Conservation (phyloP, 257 asterid genomes). For the Penstemon eatonii region DNA sequence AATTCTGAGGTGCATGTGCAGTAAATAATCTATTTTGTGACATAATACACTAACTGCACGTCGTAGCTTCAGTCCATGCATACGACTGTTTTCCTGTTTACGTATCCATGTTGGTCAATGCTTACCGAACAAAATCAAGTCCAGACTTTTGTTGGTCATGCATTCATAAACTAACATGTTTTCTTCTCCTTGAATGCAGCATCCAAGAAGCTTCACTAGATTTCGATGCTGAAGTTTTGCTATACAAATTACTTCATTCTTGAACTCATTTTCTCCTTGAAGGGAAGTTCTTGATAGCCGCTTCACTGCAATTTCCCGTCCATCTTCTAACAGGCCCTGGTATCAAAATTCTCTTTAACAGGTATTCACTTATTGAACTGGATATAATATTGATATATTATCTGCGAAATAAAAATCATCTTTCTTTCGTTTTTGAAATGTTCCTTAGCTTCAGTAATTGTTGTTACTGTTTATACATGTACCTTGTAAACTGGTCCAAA, state of each 20-base stretch:
- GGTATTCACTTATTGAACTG: not conserved
- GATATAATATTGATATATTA: not conserved
- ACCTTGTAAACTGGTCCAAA: conserved; percentile 43
- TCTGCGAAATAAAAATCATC: no score
- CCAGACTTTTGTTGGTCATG: conserved; percentile 43
- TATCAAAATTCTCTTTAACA: not conserved
- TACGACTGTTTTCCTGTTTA: no score
- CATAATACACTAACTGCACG: no score
- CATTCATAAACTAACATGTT: conserved; percentile 43
- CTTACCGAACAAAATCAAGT: conserved; percentile 41
- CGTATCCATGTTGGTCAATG: not conserved
- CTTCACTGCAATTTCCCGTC: conserved; percentile 42
- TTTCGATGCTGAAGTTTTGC: conserved; percentile 47
- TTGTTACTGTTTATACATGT: not conserved
- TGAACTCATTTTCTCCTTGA: conserved; percentile 44
- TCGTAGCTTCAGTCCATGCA: no score
- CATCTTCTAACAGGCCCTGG: conserved; percentile 32
- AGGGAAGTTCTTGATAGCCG: conserved; percentile 37
- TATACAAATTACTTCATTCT: conserved; percentile 39
- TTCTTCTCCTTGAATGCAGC: conserved; percentile 43
- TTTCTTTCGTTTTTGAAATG: not conserved
- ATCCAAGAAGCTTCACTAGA: conserved; percentile 47
- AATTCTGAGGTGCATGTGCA: not conserved
- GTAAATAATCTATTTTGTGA: no score
- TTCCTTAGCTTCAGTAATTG: no score